Conservation (phyloP, 257 asterid genomes). For the Ilex asprella region DNA sequence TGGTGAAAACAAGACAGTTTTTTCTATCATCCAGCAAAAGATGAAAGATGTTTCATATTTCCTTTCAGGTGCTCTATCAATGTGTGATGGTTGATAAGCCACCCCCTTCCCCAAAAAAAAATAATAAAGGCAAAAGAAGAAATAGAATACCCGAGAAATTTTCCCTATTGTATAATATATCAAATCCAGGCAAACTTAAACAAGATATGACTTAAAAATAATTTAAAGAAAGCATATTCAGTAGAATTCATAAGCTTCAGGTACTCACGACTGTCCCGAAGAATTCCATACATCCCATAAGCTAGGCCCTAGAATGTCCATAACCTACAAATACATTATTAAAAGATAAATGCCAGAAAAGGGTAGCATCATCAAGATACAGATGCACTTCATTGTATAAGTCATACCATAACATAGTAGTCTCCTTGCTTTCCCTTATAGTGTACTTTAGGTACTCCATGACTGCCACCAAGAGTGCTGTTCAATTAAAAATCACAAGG, state of each 20-base stretch:
- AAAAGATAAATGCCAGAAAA: not conserved
- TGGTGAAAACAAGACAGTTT: not conserved
- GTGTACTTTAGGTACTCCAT: slow-evolving; percentile 44
- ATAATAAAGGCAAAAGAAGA: not conserved
- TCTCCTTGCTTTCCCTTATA: slow-evolving; percentile 44
- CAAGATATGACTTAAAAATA: not conserved
- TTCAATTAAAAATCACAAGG: slow-evolving; percentile 1
- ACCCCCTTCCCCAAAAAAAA: not conserved
- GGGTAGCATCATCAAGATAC: not conserved
- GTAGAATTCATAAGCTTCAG: not conserved
- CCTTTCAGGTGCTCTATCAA: too few relatives aligned
- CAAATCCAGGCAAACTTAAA: not conserved
- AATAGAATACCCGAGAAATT: not conserved
- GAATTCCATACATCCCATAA: slow-evolving; percentile 53
- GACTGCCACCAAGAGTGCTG: slow-evolving; percentile 44
- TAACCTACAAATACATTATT: slow-evolving; percentile 29
- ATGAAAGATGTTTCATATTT: not conserved
- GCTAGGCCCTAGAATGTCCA: slow-evolving; percentile 53
- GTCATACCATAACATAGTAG: slow-evolving; percentile 39
- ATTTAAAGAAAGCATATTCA: not conserved
- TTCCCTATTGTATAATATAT: not conserved
- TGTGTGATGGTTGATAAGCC: not conserved
- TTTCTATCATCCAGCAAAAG: not conserved
- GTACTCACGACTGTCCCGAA: slow-evolving; percentile 42
- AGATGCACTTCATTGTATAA: too few relatives aligned